Base-by-base conservation (phyloP, 352 stramenopile genomes). In the Heterotrichella gracilis region DNA sequence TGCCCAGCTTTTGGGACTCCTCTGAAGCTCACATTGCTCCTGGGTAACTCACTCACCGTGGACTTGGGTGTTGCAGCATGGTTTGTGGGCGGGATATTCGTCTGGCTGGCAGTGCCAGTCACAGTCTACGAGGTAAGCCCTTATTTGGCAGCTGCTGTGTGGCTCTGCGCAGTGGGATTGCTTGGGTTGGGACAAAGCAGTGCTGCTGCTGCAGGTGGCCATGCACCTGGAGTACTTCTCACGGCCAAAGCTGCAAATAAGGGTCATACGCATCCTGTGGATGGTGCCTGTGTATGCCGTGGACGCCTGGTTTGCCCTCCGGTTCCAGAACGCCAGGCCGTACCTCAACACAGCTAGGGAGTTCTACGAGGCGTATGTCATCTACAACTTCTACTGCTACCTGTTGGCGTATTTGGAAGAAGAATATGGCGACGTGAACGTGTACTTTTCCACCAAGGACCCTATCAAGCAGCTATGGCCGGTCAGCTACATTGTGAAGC, bases 211-310 rank as follows among this genome's bases (percentile, higher is more conserved):
- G n/a, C n/a, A n/a, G n/a, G n/a, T n/a, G n/a, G n/a, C n/a, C n/a
- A n/a, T n/a, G n/a, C 76, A 80, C 69, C 66, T 80, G 69, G 67
- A 69, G 22, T 75, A 79, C 21, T 80, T 79, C 66, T 70, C 74
- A 39, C 68, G 75, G 21, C 75, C 76, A 9, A 69, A 72, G 69
- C 72, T 77, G 69, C 76, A 80, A 69, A 90, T 86, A 77, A 83
- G 90, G 71, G 84, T 93, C 68, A 85, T 93, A 73, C 82, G 85
- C 25, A 93, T 93, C 68, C 74, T 93, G 20, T 83, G 89, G 71
- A 93, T 93, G 85, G 84, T 93, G 23, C 85, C 85, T 17, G 86
- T 92, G 70, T 93, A 92, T 80, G 84, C 78, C 22, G 76, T 91
- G 14, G 88, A 82, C 71, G 89, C 82, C 9, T 92, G 88, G 72